These are phyloP conservation scores for Aureobasidium pullulans DNA, from an alignment of 2,329 filamentous ascomycete genomes.

Conservation along the genomic window DNA sequence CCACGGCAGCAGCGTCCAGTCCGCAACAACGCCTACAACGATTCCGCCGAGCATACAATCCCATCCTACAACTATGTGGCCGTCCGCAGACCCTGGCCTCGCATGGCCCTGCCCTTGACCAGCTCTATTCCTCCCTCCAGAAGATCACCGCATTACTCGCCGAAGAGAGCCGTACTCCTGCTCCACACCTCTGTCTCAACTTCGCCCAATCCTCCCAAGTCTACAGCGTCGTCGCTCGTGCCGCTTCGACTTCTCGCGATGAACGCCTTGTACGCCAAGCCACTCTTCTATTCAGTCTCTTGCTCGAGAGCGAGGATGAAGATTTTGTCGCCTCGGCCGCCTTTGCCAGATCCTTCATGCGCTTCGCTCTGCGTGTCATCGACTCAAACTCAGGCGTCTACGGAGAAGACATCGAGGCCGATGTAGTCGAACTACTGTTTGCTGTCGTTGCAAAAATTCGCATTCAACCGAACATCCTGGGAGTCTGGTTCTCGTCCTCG, in stretches of 20 bases:
- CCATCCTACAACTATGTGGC: conserved; percentile 55
- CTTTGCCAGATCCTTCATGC: conserved; percentile 82
- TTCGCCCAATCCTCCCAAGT: conserved; percentile 82
- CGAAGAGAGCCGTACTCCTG: conserved; percentile 80
- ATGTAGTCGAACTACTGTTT: conserved; percentile 88
- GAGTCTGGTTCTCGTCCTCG: conserved; percentile 70
- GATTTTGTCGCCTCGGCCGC: conserved; percentile 80
- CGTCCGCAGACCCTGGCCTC: conserved; percentile 43
- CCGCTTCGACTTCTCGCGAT: conserved; percentile 77
- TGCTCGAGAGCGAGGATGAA: conserved; percentile 95
- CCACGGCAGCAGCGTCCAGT: conserved; percentile 39
- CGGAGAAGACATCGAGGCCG: conserved; percentile 73
- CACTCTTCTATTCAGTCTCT: conserved; percentile 77
- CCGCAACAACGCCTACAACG: conserved; percentile 53
- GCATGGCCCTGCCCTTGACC: conserved; percentile 44
- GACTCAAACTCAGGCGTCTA: conserved; percentile 66
- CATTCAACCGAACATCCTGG: conserved; percentile 75
- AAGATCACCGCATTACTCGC: conserved; percentile 61
- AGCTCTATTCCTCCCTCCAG: conserved; percentile 47
- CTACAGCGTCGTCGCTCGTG: conserved; percentile 82
- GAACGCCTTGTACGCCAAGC: conserved; percentile 79
- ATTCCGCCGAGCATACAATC: conserved; percentile 55
- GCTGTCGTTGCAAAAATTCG: conserved; percentile 95
- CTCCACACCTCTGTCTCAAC: conserved; percentile 84
- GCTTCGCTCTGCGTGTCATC: conserved; percentile 72